These are phyloP conservation scores for Hortaea sp. DNA, from an alignment of 2,329 filamentous ascomycete genomes.

Conservation along the genomic window DNA sequence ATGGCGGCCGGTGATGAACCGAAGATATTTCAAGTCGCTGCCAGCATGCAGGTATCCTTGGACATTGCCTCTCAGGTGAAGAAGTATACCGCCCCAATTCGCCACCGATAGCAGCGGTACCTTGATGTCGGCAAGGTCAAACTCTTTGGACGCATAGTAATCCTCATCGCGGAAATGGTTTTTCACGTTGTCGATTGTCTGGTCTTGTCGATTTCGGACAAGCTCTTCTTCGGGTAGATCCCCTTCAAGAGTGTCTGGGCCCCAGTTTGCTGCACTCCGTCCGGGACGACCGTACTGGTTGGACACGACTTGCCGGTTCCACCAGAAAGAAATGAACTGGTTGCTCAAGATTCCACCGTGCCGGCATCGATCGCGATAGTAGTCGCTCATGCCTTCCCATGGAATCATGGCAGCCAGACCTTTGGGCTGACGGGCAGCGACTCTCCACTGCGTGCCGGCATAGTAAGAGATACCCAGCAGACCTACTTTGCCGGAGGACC, in stretches of 20 bases:
- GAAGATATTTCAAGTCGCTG: slow-evolving; percentile 57
- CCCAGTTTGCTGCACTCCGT: slow-evolving; percentile 42
- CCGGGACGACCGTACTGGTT: slow-evolving; percentile 55
- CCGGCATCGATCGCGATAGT: slow-evolving; percentile 37
- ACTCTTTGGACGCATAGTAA: slow-evolving; percentile 58
- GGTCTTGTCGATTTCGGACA: slow-evolving; percentile 34
- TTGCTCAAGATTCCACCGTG: slow-evolving; percentile 31
- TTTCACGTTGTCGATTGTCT: slow-evolving; percentile 34
- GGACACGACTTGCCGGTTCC: slow-evolving; percentile 49
- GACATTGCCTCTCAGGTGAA: slow-evolving; percentile 45
- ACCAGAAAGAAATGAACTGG: slow-evolving; percentile 51
- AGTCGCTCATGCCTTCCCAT: slow-evolving; percentile 37
- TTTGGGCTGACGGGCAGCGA: slow-evolving; percentile 33
- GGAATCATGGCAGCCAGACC: slow-evolving; percentile 33
- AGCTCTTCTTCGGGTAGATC: slow-evolving; percentile 45
- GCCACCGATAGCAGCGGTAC: slow-evolving; percentile 58
- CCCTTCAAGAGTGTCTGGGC: slow-evolving; percentile 46
- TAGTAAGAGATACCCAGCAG: slow-evolving; percentile 36
- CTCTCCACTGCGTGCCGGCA: slow-evolving; percentile 31
- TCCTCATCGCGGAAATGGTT: slow-evolving; percentile 51
- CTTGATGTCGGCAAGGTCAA: slow-evolving; percentile 53
- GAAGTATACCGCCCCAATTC: slow-evolving; percentile 39
- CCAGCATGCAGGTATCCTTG: slow-evolving; percentile 55
- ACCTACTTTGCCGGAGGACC: slow-evolving; percentile 36
- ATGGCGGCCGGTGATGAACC: slow-evolving; percentile 60